Base-by-base conservation (phyloP, 2,329 filamentous ascomycete species). In the Chaetomium olivaceum region DNA sequence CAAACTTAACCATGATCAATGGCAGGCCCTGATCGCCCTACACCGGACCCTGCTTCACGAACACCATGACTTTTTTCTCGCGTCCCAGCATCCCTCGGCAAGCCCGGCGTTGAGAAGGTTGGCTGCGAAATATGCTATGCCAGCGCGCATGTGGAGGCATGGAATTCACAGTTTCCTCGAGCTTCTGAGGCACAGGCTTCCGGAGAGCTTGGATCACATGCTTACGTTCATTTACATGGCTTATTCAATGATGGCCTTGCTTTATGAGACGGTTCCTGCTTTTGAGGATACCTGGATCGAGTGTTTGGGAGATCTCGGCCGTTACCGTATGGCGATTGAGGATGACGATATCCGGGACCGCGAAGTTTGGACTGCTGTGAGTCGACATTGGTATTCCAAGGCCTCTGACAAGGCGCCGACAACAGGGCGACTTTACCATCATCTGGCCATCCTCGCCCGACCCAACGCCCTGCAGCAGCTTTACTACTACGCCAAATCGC, bases 241-340 rank as follows among this genome's bases (percentile, higher is more conserved):
- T 0, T 98, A 97, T 69, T 90, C 90, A 2, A 96, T 96, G 87
- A 92, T 97, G 85, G 90, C 91, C 0, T 77, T 97, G 0, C 77
- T 97, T 0, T 91, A 93, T 66, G 94, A 98, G 72, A 96, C 91
- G 0, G 91, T 97, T 0, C 88, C 91, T 0, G 83, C 85, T 0
- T 97, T 96, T 70, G 86, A 91, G 61, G 91, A 95, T 64, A 97
- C 91, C 0, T 98, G 94, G 94, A 91, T 96, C 9, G 94, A 97
- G 70, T 97, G 93, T 61, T 79, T 98, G 0, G 94, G 94, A 0
- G 93, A 98, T 73, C 78, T 98, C 0, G 90, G 89, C 0, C 82
- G 93, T 23, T 97, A 73, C 72, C 83, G 89, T 0, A 97, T 97
- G 93, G 92, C 93, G 0, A 93, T 97, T 54, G 93, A 97, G 75